These are phyloP conservation scores for Alternaria consortialis DNA, from an alignment of 2,329 filamentous ascomycete genomes.

Conservation along the genomic window DNA sequence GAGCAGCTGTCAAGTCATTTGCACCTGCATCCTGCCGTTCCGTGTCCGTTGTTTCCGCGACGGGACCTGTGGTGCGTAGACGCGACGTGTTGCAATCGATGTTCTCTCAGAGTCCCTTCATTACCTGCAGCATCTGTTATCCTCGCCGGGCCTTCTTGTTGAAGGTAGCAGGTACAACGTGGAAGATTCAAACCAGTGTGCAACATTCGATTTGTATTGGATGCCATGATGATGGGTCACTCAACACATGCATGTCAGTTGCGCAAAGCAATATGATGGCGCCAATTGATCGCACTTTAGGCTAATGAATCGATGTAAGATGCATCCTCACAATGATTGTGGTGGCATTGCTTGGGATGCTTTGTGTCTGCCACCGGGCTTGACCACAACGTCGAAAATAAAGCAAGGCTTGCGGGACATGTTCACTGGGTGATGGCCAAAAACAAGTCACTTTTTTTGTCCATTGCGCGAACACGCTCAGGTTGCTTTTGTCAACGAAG, in stretches of 20 bases:
- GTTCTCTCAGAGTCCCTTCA: neutral
- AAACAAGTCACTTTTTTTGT: neutral
- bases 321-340: neutral
- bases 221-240: conserved; percentile 5
- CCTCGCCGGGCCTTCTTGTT: neutral
- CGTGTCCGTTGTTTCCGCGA: conserved; percentile 14
- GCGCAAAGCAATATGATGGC: conserved; percentile 5
- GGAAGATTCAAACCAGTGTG: neutral
- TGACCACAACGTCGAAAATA: neutral
- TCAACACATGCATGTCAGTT: conserved; percentile 1
- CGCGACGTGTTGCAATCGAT: neutral
- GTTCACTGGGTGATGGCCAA: neutral
- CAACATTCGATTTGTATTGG: neutral
- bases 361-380: neutral
- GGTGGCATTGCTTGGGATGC: conserved; percentile 4
- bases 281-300: conserved; percentile 13
- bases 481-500: neutral
- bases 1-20: conserved; percentile 24
- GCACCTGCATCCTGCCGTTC: conserved; percentile 22
- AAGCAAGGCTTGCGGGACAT: neutral
- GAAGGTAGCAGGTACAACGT: neutral
- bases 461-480: neutral
- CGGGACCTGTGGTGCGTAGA: neutral
- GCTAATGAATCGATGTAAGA: conserved; percentile 4
- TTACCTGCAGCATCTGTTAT: neutral